Evolutionary conservation across 768 basidiomycete species (phyloP).

Genomic region (Tricholoma bakamatsutake): DNA sequence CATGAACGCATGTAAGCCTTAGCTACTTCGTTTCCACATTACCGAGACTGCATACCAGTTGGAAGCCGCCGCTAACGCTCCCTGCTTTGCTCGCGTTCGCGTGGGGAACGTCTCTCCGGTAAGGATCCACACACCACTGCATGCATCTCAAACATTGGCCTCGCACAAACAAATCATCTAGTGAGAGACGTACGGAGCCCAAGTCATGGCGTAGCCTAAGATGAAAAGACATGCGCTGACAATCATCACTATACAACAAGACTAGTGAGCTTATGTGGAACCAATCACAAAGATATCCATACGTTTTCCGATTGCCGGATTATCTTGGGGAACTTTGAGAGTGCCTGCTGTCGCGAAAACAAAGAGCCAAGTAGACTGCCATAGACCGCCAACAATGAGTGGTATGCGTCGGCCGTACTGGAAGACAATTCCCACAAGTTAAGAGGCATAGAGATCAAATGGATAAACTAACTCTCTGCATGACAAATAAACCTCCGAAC

Average conservation of each 20-base stretch:
- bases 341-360: slow-evolving; percentile 72
- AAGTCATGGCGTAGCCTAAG: slow-evolving; percentile 64
- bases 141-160: neutral
- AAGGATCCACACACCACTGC: slow-evolving; percentile 65
- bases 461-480: slow-evolving; percentile 46
- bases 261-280: slow-evolving; percentile 1
- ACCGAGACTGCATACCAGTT: slow-evolving; percentile 41
- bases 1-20: neutral
- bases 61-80: slow-evolving; percentile 54
- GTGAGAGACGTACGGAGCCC: slow-evolving; percentile 45
- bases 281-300: slow-evolving; percentile 10
- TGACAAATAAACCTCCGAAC: slow-evolving; percentile 67
- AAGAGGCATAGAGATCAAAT: neutral
- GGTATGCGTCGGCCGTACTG: slow-evolving; percentile 62
- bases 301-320: slow-evolving; percentile 51
- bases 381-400: slow-evolving; percentile 61
- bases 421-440: neutral
- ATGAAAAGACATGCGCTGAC: slow-evolving; percentile 69
- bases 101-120: slow-evolving; percentile 76
- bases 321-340: slow-evolving; percentile 43
- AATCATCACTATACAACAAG: slow-evolving; percentile 43
- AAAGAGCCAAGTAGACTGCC: slow-evolving; percentile 68
- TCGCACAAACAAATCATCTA: neutral
- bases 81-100: slow-evolving; percentile 66
- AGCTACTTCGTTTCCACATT: neutral